Conservation (phyloP, 75 land plant species). For the Pseudotsuga menziesii region DNA sequence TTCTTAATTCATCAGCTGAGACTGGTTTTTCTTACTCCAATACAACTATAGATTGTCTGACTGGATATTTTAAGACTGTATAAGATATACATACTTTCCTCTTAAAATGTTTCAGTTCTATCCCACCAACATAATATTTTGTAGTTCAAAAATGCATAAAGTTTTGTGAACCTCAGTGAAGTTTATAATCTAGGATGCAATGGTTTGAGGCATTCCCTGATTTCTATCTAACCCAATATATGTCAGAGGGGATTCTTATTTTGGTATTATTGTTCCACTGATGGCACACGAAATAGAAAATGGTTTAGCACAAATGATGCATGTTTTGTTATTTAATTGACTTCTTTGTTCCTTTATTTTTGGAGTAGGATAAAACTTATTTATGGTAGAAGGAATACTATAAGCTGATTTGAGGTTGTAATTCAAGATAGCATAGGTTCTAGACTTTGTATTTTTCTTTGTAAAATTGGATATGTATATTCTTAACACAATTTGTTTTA, state of each 20-base stretch:
- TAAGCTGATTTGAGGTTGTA: no score
- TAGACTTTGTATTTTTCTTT: no score
- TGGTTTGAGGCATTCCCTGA: conserved; percentile 55
- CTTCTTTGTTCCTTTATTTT: no score
- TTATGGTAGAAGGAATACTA: no score
- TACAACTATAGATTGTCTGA: conserved; percentile 18
- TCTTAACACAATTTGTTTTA: no score
- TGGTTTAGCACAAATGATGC: conserved; percentile 43
- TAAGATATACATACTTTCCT: conserved; percentile 32
- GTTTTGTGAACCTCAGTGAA: not conserved
- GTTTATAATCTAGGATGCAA: conserved; percentile 16
- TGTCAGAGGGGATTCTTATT: conserved; percentile 60
- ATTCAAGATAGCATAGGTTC: no score
- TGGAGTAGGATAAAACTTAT: no score
- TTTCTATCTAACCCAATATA: conserved; percentile 43
- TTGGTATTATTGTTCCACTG: conserved; percentile 50
- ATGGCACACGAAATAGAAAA: conserved; percentile 29
- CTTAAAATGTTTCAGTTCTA: conserved; percentile 30
- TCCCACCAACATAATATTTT: not conserved
- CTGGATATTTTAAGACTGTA: conserved; percentile 25
- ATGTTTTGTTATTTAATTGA: no score
- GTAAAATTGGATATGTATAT: no score
- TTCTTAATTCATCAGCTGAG: conserved; percentile 41
- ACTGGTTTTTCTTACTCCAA: conserved; percentile 44
- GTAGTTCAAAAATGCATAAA: not conserved